Evolutionary conservation across 345 rosid species (phyloP).

Genomic region (Camelina neglecta): DNA sequence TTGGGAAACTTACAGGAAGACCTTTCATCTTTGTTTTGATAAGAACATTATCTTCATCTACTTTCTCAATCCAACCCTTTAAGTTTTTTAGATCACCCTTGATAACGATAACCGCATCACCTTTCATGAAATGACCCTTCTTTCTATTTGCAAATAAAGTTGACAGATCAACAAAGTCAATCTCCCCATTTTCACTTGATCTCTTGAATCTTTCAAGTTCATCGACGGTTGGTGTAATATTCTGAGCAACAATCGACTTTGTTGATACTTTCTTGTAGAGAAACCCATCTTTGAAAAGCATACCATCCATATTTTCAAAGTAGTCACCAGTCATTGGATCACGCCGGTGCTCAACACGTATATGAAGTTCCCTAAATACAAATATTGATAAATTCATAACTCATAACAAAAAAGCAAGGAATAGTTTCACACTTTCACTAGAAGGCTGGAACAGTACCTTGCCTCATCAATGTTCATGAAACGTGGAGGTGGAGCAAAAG

Average conservation of each 20-base stretch:
- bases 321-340: constrained; percentile 80
- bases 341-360: constrained; percentile 79
- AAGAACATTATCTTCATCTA: constrained; percentile 85
- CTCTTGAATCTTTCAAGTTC: constrained; percentile 83
- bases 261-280: constrained; percentile 74
- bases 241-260: constrained; percentile 71
- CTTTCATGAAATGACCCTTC: constrained; percentile 93
- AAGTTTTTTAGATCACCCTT: constrained; percentile 86
- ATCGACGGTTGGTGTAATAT: constrained; percentile 83
- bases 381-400: background rate
- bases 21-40: constrained; percentile 78
- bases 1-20: constrained; percentile 67
- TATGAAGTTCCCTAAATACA: constrained; percentile 67
- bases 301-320: constrained; percentile 69
- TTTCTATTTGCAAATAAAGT: constrained; percentile 77
- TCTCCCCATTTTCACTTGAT: constrained; percentile 71
- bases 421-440: constrained; percentile 13
- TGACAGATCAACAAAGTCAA: constrained; percentile 65
- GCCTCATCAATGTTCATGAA: constrained; percentile 91
- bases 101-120: constrained; percentile 84
- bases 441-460: constrained; percentile 51
- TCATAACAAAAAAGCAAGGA: background rate
- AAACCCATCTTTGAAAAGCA: constrained; percentile 86
- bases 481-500: constrained; percentile 89
- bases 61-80: constrained; percentile 95